Conservation (phyloP, 495 filamentous ascomycete genomes). For the Podospora pseudocomata region DNA sequence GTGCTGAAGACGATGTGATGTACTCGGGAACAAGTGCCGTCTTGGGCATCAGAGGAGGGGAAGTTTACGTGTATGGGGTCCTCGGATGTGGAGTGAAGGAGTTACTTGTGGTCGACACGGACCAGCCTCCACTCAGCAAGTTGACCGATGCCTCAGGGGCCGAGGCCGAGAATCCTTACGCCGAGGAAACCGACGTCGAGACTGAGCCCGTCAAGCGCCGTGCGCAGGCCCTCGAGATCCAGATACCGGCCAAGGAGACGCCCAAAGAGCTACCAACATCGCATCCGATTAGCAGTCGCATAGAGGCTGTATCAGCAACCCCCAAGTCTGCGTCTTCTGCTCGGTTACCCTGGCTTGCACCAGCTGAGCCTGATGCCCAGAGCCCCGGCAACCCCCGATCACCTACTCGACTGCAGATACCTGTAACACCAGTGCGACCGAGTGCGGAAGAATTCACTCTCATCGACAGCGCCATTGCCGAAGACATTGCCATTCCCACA, state of each 20-base stretch:
- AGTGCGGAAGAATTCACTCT: conserved; percentile 9
- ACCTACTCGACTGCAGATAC: conserved; percentile 7
- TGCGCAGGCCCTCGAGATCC: neutral
- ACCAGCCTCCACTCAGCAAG: conserved; percentile 26
- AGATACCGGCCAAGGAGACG: neutral
- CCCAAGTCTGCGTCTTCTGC: conserved; percentile 7
- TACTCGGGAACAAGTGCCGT: conserved; percentile 89
- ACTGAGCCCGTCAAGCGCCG: neutral
- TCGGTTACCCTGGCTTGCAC: conserved; percentile 18
- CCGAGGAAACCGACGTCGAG: conserved; percentile 1
- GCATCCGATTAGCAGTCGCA: neutral
- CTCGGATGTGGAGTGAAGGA: conserved; percentile 63
- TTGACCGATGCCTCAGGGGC: conserved; percentile 21
- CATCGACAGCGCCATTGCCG: conserved; percentile 23
- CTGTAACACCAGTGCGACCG: conserved; percentile 10
- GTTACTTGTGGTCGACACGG: conserved; percentile 61
- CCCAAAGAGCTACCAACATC: neutral
- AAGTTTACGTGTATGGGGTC: conserved; percentile 64
- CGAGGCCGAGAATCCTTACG: conserved; percentile 5
- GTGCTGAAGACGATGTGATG: conserved; percentile 59
- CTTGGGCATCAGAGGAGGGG: conserved; percentile 65
- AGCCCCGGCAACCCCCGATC: conserved; percentile 10
- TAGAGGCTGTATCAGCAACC: neutral
- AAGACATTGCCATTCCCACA: conserved; percentile 22
- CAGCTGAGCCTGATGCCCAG: neutral